A percentile compares a stretch with the other conserved stretches of the same genome.
Evolutionary conservation across 2,329 filamentous ascomycete species (phyloP).

Genomic region (Pseudogymnoascus sp.): DNA sequence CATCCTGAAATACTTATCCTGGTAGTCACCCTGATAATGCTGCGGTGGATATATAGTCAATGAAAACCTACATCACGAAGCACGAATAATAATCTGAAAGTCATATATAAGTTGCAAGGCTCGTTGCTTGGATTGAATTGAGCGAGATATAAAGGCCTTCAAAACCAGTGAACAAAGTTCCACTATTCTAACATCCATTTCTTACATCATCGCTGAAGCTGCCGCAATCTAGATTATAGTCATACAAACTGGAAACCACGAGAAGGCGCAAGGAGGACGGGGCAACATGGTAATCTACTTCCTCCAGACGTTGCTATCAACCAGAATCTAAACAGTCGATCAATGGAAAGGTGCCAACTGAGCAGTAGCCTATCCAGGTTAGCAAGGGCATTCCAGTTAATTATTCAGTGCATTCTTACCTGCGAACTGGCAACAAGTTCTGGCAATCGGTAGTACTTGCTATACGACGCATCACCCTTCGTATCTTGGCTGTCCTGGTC

Average conservation of each 20-base stretch:
- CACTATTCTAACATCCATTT: conserved; percentile 8
- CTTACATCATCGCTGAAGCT: neutral
- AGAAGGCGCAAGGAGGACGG: neutral
- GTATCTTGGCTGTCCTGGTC: conserved; percentile 35
- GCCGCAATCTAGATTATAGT: conserved; percentile 7
- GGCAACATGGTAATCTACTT: neutral
- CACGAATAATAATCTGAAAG: neutral
- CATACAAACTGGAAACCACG: conserved; percentile 2
- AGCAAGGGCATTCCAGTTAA: neutral
- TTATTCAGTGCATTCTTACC: neutral
- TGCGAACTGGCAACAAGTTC: conserved; percentile 2
- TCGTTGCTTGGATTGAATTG: neutral
- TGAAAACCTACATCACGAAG: neutral
- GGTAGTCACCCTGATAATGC: neutral
- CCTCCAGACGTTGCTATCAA: neutral
- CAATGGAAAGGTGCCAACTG: neutral
- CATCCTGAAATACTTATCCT: neutral
- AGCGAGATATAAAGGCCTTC: neutral
- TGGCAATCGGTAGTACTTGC: conserved; percentile 34
- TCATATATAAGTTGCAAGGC: neutral
- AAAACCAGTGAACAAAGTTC: neutral
- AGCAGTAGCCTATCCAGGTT: neutral
- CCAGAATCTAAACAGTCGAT: neutral
- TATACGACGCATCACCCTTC: conserved; percentile 37
- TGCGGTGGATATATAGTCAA: neutral